These are phyloP conservation scores for Penicillium sp. DNA, from an alignment of 2,329 filamentous ascomycete species.

Conservation along the genomic window DNA sequence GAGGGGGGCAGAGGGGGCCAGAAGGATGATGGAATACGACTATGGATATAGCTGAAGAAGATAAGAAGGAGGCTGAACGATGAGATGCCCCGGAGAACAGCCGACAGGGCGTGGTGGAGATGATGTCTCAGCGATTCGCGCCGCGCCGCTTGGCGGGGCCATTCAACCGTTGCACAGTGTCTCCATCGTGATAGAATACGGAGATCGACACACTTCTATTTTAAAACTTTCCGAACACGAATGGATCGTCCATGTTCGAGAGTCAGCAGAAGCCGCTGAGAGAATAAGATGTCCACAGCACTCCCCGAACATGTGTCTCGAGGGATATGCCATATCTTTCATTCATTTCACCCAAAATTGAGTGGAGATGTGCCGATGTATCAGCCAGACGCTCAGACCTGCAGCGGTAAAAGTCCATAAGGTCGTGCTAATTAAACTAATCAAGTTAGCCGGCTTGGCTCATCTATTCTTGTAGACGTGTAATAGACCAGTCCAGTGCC, in stretches of 20 bases:
- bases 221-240: background rate
- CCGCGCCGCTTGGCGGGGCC: background rate
- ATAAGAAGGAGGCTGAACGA: constrained; percentile 1
- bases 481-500: too few species aligned
- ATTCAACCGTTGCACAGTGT: background rate
- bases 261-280: too few species aligned
- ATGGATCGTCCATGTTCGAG: background rate
- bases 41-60: background rate
- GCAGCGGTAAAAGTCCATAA: too few species aligned
- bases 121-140: background rate
- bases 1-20: background rate
- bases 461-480: too few species aligned
- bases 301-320: too few species aligned
- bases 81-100: constrained; percentile 3
- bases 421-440: too few species aligned
- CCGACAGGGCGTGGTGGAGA: constrained; percentile 8
- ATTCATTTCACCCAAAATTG: too few species aligned
- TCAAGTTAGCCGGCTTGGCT: too few species aligned
- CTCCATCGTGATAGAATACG: background rate
- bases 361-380: too few species aligned
- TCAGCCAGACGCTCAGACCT: too few species aligned
- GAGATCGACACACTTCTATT: background rate
- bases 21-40: background rate
- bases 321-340: too few species aligned
- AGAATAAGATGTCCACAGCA: too few species aligned